phyloP scores from a whole-genome alignment of 768 basidiomycete genomes.

The Leccinum variicolor region DNA sequence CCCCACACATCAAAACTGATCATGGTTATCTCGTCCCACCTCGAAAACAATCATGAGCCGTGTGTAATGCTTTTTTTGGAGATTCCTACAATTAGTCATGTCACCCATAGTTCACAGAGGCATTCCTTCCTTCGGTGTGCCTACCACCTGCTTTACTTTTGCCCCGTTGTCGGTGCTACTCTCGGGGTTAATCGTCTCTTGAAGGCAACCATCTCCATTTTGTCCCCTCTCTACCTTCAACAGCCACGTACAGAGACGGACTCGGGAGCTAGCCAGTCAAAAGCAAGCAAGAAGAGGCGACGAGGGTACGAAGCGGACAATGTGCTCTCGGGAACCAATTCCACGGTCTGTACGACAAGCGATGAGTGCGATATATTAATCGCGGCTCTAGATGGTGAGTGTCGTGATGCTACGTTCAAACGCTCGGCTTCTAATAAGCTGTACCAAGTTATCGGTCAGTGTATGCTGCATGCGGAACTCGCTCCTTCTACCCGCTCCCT shows the following conservation, averaged over 20 bases:
- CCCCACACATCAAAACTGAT: constrained; percentile 55
- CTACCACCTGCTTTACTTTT: constrained; percentile 39
- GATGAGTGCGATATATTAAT: constrained; percentile 55
- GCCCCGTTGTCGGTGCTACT: constrained; percentile 45
- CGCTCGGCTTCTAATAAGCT: constrained; percentile 2
- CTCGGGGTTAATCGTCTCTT: constrained; percentile 51
- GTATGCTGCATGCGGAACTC: constrained; percentile 51
- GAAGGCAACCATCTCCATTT: constrained; percentile 47
- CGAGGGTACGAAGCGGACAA: constrained; percentile 76
- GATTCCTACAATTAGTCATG: constrained; percentile 4
- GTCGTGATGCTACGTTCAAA: not conserved
- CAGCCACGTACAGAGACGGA: constrained; percentile 30
- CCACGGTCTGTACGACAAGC: constrained; percentile 45
- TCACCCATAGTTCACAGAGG: constrained; percentile 33
- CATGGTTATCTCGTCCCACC: constrained; percentile 50
- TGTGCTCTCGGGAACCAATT: constrained; percentile 50
- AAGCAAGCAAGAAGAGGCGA: constrained; percentile 65
- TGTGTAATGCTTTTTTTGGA: constrained; percentile 29
- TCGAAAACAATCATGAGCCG: constrained; percentile 55
- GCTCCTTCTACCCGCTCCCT: constrained; percentile 55
- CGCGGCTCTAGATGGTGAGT: constrained; percentile 55
- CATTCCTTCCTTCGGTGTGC: constrained; percentile 46
- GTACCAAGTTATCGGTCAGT: constrained; percentile 44
- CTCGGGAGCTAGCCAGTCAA: constrained; percentile 30
- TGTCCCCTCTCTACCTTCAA: constrained; percentile 47